phyloP scores from a whole-genome alignment of 202 grass and related monocot species.

The Carex sylvatica region DNA sequence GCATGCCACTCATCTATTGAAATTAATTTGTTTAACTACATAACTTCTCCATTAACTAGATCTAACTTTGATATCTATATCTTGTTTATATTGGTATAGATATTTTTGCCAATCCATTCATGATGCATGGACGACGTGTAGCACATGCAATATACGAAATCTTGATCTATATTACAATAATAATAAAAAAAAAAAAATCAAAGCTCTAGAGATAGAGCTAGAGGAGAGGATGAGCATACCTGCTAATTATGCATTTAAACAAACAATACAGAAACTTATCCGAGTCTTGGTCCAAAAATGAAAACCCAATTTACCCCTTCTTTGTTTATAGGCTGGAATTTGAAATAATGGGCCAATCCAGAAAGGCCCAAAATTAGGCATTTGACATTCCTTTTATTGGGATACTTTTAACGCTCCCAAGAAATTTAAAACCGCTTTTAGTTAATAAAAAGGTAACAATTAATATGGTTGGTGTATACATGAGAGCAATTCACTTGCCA shows the following conservation, averaged over 20 bases:
- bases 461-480: slow-evolving; percentile 6
- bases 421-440: neutral
- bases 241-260: neutral
- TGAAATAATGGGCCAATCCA: neutral
- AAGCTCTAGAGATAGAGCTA: neutral
- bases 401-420: neutral
- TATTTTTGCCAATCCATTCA: neutral
- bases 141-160: neutral
- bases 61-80: neutral
- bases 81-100: neutral
- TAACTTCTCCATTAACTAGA: neutral
- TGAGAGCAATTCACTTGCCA: neutral
- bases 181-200: neutral
- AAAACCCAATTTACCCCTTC: neutral
- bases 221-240: neutral
- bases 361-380: neutral
- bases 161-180: neutral
- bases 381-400: neutral
- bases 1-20: neutral
- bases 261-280: neutral
- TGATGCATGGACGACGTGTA: neutral
- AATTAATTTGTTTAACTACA: neutral
- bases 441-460: neutral
- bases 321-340: neutral
- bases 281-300: too few relatives aligned